phyloP scores from a whole-genome alignment of 2,329 filamentous ascomycete genomes.

The Arthrinium puccinioides region DNA sequence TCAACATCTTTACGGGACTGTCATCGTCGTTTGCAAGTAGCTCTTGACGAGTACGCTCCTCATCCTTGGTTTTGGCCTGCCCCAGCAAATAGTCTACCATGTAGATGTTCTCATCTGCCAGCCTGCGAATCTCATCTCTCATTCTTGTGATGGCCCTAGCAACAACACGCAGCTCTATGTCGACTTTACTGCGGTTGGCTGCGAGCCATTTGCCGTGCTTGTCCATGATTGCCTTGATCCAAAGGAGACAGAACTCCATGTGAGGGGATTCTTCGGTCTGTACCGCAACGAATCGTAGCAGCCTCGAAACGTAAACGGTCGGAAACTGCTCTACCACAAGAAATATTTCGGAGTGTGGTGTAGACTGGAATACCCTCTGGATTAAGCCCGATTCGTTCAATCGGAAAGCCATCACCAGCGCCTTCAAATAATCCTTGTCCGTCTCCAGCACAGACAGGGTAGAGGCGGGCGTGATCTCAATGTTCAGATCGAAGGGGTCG shows the following conservation, averaged over 20 bases:
- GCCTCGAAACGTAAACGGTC: conserved; percentile 73
- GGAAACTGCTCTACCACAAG: conserved; percentile 76
- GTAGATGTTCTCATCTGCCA: conserved; percentile 85
- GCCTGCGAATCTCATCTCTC: conserved; percentile 70
- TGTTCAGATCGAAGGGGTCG: conserved; percentile 92
- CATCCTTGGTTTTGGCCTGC: conserved; percentile 29
- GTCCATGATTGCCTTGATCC: conserved; percentile 78
- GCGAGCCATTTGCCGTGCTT: conserved; percentile 81
- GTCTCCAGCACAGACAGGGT: conserved; percentile 62
- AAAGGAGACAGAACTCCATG: conserved; percentile 88
- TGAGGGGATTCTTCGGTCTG: conserved; percentile 88
- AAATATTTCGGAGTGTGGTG: conserved; percentile 66
- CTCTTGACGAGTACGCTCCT: conserved; percentile 4
- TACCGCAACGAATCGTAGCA: conserved; percentile 80
- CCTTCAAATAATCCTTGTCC: conserved; percentile 79
- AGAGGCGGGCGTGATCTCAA: conserved; percentile 83
- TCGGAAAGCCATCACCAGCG: conserved; percentile 93
- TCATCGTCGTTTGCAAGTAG: conserved; percentile 10
- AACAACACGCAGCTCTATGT: conserved; percentile 77
- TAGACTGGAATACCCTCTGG: conserved; percentile 76
- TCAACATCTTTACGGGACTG: conserved; percentile 15
- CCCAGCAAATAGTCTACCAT: conserved; percentile 74
- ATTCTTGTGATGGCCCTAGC: conserved; percentile 75
- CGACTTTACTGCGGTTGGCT: conserved; percentile 70
- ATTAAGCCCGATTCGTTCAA: conserved; percentile 81